Base-by-base conservation (phyloP, 1,139 yeast genomes). In the Zygoascus meyerae region DNA sequence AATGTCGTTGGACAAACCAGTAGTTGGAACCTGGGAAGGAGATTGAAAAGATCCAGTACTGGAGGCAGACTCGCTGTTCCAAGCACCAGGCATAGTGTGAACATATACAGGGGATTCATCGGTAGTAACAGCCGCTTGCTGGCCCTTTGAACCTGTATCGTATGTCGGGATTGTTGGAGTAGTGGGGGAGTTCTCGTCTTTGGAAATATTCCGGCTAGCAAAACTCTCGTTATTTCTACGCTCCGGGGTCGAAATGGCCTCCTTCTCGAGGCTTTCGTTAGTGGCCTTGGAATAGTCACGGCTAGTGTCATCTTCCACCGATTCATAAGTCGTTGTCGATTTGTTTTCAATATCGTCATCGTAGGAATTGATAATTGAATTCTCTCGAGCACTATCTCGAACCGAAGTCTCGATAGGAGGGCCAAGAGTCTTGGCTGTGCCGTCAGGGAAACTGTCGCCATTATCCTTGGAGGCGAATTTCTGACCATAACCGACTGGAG, bases 31-130 rank as follows among this genome's bases (percentile, higher is more conserved):
- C 11, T 14, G 17, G 7, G 14, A 12, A 10, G 21, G 30, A 16
- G 39, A 35, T n/a, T 35, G 39, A 17, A 35, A 26, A 18, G 29
- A 18, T 18, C 39, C 29, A 9, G 18, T n/a, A 8, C 29, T 18
- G 18, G 39, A 35, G n/a, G 39, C 14, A 35, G 39, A 26, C 15
- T 35, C 39, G 18, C 17, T n/a, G 11, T 48, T 51, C 58, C 58
- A 55, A 2, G 56, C 56, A 7, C 58, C 58, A 14, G 58, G 58
- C 29, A 55, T 53, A 1, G 32, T 34, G n/a, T 31, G 29, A 12
- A 40, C 30, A 8, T 17, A 26, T 3, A 26, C 28, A 12, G 37
- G 3, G 11, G 10, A 17, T 1, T 16, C n/a, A 32, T 16, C 36
- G 2, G 15, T 2, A n/a, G 28, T 21, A 26, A 12, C 16, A 6